phyloP scores from a whole-genome alignment of 2,329 filamentous ascomycete species.

The Aspergillus alliaceus region DNA sequence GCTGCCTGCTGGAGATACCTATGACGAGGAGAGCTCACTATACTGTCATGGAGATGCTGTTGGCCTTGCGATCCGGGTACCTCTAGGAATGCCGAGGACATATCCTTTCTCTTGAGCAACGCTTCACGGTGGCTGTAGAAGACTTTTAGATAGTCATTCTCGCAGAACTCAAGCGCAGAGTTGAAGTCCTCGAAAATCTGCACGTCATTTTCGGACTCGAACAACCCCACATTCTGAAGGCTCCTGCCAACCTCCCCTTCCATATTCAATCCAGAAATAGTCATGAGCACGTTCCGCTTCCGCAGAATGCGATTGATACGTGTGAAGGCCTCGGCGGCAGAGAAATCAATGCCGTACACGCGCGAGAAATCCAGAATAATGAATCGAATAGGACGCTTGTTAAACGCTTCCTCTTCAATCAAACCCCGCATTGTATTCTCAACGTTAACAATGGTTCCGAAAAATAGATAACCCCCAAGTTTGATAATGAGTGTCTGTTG shows the following conservation, averaged over 20 bases:
- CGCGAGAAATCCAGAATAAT: slow-evolving; percentile 85
- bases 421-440: slow-evolving; percentile 82
- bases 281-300: slow-evolving; percentile 74
- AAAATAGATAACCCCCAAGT: slow-evolving; percentile 93
- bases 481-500: slow-evolving; percentile 89
- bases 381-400: slow-evolving; percentile 77
- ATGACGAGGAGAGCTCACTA: slow-evolving; percentile 75
- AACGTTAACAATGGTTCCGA: slow-evolving; percentile 93
- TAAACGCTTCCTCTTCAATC: slow-evolving; percentile 79
- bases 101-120: slow-evolving; percentile 21
- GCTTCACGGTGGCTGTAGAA: slow-evolving; percentile 69
- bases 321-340: slow-evolving; percentile 90
- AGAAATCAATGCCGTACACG: slow-evolving; percentile 93
- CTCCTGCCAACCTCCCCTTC: slow-evolving; percentile 74
- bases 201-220: slow-evolving; percentile 70
- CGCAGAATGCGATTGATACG: slow-evolving; percentile 83
- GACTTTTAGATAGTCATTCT: slow-evolving; percentile 86
- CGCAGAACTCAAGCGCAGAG: slow-evolving; percentile 87
- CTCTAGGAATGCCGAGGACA: slow-evolving; percentile 21
- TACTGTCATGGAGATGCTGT: slow-evolving; percentile 47
- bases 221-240: slow-evolving; percentile 80
- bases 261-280: slow-evolving; percentile 79
- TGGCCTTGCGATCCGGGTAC: slow-evolving; percentile 30
- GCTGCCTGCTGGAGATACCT: slow-evolving; percentile 78
- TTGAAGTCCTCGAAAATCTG: slow-evolving; percentile 87